Percentiles rank a stretch among this genome's conserved stretches.
Conservation (phyloP, 352 stramenopile species). For the Phytophthora nicotianae region DNA sequence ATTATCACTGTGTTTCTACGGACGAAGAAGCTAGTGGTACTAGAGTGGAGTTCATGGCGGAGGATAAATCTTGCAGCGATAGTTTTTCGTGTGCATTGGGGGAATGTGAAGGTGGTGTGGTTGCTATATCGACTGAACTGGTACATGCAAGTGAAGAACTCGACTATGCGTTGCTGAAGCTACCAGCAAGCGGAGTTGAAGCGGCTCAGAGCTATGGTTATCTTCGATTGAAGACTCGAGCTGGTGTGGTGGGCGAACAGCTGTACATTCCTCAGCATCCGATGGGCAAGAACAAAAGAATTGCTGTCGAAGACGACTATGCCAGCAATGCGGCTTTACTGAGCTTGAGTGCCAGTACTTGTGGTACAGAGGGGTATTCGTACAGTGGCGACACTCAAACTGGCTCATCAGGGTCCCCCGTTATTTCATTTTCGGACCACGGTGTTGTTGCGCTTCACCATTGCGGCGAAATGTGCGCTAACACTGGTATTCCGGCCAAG, state of each 20-base stretch:
- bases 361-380: constrained; percentile 41
- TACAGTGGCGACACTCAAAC: constrained; percentile 71
- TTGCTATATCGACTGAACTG: constrained; percentile 45
- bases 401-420: constrained; percentile 66
- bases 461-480: constrained; percentile 59
- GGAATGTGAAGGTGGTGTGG: constrained; percentile 37
- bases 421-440: constrained; percentile 52
- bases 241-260: constrained; percentile 32
- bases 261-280: constrained; percentile 66
- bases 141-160: constrained; percentile 43
- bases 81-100: constrained; percentile 29
- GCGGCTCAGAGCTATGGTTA: constrained; percentile 51
- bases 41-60: constrained; percentile 64
- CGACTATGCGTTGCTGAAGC: constrained; percentile 65
- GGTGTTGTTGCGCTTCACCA: constrained; percentile 73
- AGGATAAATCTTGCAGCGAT: constrained; percentile 34
- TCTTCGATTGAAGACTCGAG: constrained; percentile 43
- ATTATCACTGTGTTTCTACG: constrained; percentile 62
- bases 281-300: constrained; percentile 47
- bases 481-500: constrained; percentile 56
- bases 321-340: constrained; percentile 40
- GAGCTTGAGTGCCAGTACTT: constrained; percentile 44
- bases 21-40: constrained; percentile 36
- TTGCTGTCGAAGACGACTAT: constrained; percentile 54
- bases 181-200: constrained; percentile 24